phyloP scores from a whole-genome alignment of 2,329 filamentous ascomycete species.

The Sarocladium strictum region DNA sequence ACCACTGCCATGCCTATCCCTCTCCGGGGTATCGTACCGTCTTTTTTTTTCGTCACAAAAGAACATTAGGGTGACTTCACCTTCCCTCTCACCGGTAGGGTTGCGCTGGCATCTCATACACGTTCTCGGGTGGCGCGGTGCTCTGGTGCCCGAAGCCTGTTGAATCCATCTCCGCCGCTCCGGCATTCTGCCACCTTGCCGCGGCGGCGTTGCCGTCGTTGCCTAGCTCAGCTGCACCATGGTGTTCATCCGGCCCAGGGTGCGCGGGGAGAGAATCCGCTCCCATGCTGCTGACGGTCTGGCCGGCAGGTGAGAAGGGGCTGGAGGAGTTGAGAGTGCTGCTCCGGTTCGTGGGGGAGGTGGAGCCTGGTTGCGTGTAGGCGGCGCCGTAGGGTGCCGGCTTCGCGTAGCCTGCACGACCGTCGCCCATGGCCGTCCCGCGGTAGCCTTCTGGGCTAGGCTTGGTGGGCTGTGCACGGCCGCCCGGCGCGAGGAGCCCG shows the following conservation, averaged over 20 bases:
- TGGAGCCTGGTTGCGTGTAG: conserved; percentile 20
- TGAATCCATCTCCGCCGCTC: conserved; percentile 33
- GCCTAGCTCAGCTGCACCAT: conserved; percentile 25
- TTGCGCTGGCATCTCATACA: conserved; percentile 38
- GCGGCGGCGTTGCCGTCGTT: conserved; percentile 22
- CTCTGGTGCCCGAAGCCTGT: conserved; percentile 25
- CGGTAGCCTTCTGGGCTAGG: conserved; percentile 30
- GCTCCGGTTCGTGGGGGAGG: conserved; percentile 17
- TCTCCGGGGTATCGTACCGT: neutral
- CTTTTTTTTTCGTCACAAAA: neutral
- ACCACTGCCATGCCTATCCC: neutral
- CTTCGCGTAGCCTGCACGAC: conserved; percentile 33
- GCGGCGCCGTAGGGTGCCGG: conserved; percentile 27
- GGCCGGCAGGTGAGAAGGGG: conserved; percentile 8
- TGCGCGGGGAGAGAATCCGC: conserved; percentile 19
- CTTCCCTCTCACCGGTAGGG: conserved; percentile 24
- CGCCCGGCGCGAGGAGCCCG: conserved; percentile 15
- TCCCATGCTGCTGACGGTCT: conserved; percentile 6
- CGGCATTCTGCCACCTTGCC: conserved; percentile 25
- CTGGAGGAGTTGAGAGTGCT: conserved; percentile 13
- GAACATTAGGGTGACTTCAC: neutral
- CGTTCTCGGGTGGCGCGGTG: conserved; percentile 22
- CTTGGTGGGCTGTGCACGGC: conserved; percentile 17
- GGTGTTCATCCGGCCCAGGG: conserved; percentile 18
- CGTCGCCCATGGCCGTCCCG: conserved; percentile 32